Conservation (phyloP, 345 rosid genomes). For the Melaleuca quinquenervia region DNA sequence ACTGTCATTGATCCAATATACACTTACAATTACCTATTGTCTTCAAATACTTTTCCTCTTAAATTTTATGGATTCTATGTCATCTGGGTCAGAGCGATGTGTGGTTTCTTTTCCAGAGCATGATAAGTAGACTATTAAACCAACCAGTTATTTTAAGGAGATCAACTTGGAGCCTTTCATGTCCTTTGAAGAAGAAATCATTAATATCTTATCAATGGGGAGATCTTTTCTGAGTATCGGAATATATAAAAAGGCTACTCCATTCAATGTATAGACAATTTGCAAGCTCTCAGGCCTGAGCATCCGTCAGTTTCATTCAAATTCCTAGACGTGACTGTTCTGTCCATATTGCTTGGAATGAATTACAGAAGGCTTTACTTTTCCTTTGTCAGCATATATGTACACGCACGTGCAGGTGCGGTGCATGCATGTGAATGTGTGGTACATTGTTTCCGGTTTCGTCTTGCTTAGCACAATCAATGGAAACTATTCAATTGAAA, state of each 20-base stretch:
- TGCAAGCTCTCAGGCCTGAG: not conserved
- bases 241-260: not conserved
- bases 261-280: not conserved
- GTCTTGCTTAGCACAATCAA: not conserved
- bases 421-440: not conserved
- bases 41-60: not conserved
- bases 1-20: not conserved
- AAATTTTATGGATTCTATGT: not conserved
- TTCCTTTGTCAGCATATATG: not conserved
- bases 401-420: not conserved
- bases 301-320: not conserved
- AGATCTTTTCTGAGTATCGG: not conserved
- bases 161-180: not conserved
- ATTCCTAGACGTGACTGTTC: not conserved
- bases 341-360: not conserved
- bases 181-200: not conserved
- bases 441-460: not conserved
- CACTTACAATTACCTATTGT: not conserved
- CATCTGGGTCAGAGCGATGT: not conserved
- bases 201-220: not conserved
- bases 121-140: not conserved
- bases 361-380: not conserved
- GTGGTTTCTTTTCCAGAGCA: not conserved
- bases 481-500: not conserved
- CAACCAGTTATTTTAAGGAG: not conserved